phyloP scores from a whole-genome alignment of 768 basidiomycete genomes.

The Paxillus rubicundulus region DNA sequence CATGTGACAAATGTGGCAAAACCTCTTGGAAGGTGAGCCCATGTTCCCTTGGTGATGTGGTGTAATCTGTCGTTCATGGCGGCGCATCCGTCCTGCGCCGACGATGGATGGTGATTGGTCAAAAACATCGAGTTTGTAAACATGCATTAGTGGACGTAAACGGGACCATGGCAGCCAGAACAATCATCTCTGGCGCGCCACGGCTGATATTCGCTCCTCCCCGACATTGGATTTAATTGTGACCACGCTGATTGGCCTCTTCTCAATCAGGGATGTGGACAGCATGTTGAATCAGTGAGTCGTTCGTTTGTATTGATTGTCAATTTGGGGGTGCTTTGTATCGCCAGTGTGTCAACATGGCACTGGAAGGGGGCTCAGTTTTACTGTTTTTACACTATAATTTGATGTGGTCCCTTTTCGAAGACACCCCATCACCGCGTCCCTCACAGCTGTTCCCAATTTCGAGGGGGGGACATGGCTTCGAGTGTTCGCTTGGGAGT shows the following conservation, averaged over 20 bases:
- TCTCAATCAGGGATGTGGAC: slow-evolving; percentile 61
- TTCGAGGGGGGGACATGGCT: slow-evolving; percentile 8
- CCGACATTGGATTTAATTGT: background rate
- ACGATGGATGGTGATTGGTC: slow-evolving; percentile 12
- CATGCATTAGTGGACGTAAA: slow-evolving; percentile 16
- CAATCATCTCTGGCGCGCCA: slow-evolving; percentile 11
- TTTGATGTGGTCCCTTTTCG: slow-evolving; percentile 38
- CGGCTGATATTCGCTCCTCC: background rate
- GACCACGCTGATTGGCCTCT: slow-evolving; percentile 6
- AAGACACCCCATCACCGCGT: slow-evolving; percentile 32
- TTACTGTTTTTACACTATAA: slow-evolving; percentile 23
- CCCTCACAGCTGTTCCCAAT: slow-evolving; percentile 20
- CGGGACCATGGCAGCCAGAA: background rate
- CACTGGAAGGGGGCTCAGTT: slow-evolving; percentile 7
- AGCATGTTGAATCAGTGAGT: slow-evolving; percentile 62
- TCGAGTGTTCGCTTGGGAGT: slow-evolving; percentile 22
- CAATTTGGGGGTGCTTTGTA: slow-evolving; percentile 16
- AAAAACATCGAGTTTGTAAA: slow-evolving; percentile 5
- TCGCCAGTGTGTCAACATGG: slow-evolving; percentile 7
- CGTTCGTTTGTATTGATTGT: slow-evolving; percentile 9
- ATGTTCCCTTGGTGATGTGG: slow-evolving; percentile 27
- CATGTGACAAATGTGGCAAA: slow-evolving; percentile 63
- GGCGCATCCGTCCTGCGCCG: slow-evolving; percentile 13
- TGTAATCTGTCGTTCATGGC: slow-evolving; percentile 18
- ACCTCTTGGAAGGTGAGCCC: slow-evolving; percentile 64